Evolutionary conservation across 2,329 filamentous ascomycete species (phyloP), one percentile per base, ranked within the genome.

Genomic region (Elsinoe arachidis): DNA sequence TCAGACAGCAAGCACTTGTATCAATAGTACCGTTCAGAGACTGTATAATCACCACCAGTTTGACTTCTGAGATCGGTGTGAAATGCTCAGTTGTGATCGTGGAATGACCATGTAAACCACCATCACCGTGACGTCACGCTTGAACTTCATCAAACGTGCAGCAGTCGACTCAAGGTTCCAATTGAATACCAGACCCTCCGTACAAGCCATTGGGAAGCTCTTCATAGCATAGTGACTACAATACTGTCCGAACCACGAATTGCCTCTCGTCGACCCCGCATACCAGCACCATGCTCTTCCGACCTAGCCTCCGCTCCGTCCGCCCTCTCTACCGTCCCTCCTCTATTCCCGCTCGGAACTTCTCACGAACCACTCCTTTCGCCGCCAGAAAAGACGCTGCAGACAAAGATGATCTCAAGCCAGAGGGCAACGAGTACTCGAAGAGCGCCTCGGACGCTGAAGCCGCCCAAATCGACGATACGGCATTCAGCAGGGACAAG

Each of bases 401-500:
- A 63, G 72, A 73, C 67, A 76, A 76, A 59, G 78, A 85, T 61
- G 77, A 78, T 2, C 77, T 95, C 34, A 81, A 86, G 59, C 83
- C 86, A 0, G 76, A 81, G 34, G 72, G 79, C 2, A 82, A 79
- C 56, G 88, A 95, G 68, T 82, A 85, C 71, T 81, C 82, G 58
- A 82, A 85, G 67, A 83, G 82, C 52, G 86, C 82, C 2, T 81
- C 81, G 0, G 88, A 84, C 62, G 74, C 84, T 43, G 72, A 74
- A 11, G 78, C 84, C 0, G 76, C 79, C 0, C 74, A 78, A 30
- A 74, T 80, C 58, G 68, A 74, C 2, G 76, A 84, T 41, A 79
- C 84, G 0, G 85, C 90, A 1, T 95, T 88, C 70, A 79, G 89
- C 67, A 82, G 84, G 0, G 71, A 76, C 57, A 81, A 81, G 68